A percentile compares a stretch with the other conserved stretches of the same genome.
These are phyloP conservation scores for Lactifluus rugatus DNA, from an alignment of 768 basidiomycete species.

Conservation along the genomic window DNA sequence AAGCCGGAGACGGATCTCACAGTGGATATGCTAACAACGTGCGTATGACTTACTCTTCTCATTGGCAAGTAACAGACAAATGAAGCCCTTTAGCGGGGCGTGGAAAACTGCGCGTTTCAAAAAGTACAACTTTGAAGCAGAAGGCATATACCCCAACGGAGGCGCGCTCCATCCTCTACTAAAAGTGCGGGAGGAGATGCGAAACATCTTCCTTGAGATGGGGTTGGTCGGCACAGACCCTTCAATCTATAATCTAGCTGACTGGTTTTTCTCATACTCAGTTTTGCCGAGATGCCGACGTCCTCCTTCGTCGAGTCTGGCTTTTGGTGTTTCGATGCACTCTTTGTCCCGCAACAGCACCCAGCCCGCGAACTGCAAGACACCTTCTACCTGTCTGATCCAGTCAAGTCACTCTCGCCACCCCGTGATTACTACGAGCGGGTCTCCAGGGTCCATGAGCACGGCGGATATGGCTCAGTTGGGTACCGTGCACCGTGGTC, in stretches of 20 bases:
- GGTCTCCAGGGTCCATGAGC: slow-evolving; percentile 74
- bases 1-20: slow-evolving; percentile 97
- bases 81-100: slow-evolving; percentile 50
- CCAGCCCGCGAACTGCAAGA: slow-evolving; percentile 97
- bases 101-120: slow-evolving; percentile 95
- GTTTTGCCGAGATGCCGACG: slow-evolving; percentile 98
- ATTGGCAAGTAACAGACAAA: not conserved
- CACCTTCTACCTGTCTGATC: slow-evolving; percentile 97
- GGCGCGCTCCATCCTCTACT: slow-evolving; percentile 93
- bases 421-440: slow-evolving; percentile 77
- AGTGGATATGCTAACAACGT: slow-evolving; percentile 91
- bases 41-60: slow-evolving; percentile 25
- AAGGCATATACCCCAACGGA: slow-evolving; percentile 79
- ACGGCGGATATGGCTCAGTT: slow-evolving; percentile 82
- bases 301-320: slow-evolving; percentile 92
- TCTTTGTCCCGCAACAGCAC: slow-evolving; percentile 98
- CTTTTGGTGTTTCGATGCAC: slow-evolving; percentile 98
- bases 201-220: slow-evolving; percentile 98
- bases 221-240: slow-evolving; percentile 48
- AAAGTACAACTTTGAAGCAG: slow-evolving; percentile 98
- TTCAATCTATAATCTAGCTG: not conserved
- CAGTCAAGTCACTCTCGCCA: slow-evolving; percentile 62
- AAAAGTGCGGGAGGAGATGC: slow-evolving; percentile 96
- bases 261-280: slow-evolving; percentile 25
- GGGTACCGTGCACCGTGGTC: slow-evolving; percentile 99